Conservation (phyloP, 768 basidiomycete genomes). For the Punctularia strigosozonata region DNA sequence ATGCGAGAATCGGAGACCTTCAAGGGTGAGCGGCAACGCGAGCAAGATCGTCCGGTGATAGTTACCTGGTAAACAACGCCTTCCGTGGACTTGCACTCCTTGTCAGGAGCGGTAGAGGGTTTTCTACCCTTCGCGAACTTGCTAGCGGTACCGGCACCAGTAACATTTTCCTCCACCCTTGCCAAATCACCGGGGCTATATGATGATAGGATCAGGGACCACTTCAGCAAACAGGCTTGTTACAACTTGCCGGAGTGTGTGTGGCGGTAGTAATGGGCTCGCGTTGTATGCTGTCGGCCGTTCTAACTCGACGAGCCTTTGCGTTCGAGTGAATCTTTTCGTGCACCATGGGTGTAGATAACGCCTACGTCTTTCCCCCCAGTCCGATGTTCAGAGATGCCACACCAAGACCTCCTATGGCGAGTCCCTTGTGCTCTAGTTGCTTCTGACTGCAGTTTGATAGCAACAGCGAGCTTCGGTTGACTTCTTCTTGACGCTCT, state of each 20-base stretch:
- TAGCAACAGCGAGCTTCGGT: constrained; percentile 64
- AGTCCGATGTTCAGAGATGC: constrained; percentile 70
- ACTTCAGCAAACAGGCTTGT: neutral
- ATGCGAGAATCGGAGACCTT: constrained; percentile 77
- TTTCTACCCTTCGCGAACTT: constrained; percentile 37
- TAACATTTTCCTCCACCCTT: constrained; percentile 63
- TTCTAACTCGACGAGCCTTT: constrained; percentile 78
- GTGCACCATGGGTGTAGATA: neutral
- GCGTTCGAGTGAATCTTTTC: constrained; percentile 18
- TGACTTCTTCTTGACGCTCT: constrained; percentile 81
- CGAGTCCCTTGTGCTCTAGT: constrained; percentile 82
- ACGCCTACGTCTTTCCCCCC: constrained; percentile 78
- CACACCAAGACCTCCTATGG: constrained; percentile 62
- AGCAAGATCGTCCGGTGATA: neutral
- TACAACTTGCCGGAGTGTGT: constrained; percentile 56
- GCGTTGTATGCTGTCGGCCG: constrained; percentile 72
- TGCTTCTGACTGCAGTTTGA: constrained; percentile 76
- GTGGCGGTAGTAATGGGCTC: constrained; percentile 65
- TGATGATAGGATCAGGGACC: neutral
- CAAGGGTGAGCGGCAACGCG: constrained; percentile 1
- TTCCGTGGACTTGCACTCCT: constrained; percentile 33
- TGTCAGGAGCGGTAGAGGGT: constrained; percentile 21
- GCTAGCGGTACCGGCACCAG: constrained; percentile 23
- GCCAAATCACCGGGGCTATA: constrained; percentile 81
- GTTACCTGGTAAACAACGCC: constrained; percentile 81